Percentiles rank a stretch among this genome's conserved stretches.
These are phyloP conservation scores for Aureobasidium sp. DNA, from an alignment of 2,329 filamentous ascomycete species.

Conservation along the genomic window DNA sequence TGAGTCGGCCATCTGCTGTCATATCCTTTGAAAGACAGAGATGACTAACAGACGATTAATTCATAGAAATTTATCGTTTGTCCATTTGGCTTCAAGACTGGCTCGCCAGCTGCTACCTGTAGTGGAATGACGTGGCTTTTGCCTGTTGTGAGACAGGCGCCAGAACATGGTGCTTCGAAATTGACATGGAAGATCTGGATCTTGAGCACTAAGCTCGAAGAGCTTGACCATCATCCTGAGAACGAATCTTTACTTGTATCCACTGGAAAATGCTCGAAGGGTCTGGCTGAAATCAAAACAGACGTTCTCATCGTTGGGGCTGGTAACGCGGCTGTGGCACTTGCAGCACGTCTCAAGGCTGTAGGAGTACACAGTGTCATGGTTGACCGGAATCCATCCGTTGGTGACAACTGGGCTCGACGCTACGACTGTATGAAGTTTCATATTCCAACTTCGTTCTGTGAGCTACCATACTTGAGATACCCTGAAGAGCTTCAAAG, in stretches of 20 bases:
- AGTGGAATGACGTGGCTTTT: background rate
- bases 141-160: background rate
- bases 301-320: background rate
- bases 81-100: background rate
- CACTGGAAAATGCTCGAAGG: background rate
- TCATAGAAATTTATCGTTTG: background rate
- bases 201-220: background rate
- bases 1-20: background rate
- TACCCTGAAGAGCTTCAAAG: constrained; percentile 10
- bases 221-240: background rate
- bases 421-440: constrained; percentile 29
- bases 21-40: background rate
- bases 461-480: background rate
- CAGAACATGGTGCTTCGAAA: background rate
- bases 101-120: background rate
- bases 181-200: background rate
- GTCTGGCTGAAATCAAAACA: background rate
- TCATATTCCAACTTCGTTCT: background rate
- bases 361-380: constrained; percentile 32
- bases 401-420: constrained; percentile 36
- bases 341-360: constrained; percentile 35
- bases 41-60: background rate
- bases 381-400: constrained; percentile 28
- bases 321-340: constrained; percentile 20
- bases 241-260: background rate